These are phyloP conservation scores for Globisporangium recalcitrans DNA, from an alignment of 352 stramenopile genomes.

Conservation along the genomic window DNA sequence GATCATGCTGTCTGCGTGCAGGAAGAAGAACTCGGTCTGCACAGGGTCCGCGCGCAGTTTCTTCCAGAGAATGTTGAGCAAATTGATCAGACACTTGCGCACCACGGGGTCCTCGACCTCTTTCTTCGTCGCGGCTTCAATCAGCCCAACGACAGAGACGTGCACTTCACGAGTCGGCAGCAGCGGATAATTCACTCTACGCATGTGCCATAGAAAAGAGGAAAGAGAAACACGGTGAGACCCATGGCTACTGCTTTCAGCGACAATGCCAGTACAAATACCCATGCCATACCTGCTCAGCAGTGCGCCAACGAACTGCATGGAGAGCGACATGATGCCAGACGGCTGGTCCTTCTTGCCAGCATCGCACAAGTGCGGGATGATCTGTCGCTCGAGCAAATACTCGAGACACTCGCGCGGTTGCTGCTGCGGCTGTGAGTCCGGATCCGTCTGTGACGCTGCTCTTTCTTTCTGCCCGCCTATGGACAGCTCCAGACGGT, in stretches of 20 bases:
- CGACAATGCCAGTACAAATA: not conserved
- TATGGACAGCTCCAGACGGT: constrained; percentile 59
- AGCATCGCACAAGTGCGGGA: constrained; percentile 73
- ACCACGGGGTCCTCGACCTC: constrained; percentile 82
- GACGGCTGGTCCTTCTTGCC: constrained; percentile 61
- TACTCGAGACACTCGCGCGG: constrained; percentile 79
- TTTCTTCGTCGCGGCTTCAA: constrained; percentile 69
- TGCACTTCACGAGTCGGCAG: constrained; percentile 77
- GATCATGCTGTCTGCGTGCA: constrained; percentile 58
- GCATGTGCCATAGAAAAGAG: not conserved
- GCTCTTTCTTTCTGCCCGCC: constrained; percentile 21
- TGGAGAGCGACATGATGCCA: constrained; percentile 80
- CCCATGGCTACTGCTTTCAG: not conserved
- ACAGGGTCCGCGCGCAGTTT: constrained; percentile 79
- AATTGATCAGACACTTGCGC: constrained; percentile 75
- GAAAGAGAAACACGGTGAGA: not conserved
- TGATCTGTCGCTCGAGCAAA: constrained; percentile 77
- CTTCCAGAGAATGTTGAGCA: constrained; percentile 84
- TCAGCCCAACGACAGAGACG: constrained; percentile 74
- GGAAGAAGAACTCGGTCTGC: constrained; percentile 87
- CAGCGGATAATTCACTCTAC: constrained; percentile 75
- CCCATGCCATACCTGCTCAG: constrained; percentile 37
- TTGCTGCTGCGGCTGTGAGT: constrained; percentile 25
- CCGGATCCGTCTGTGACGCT: constrained; percentile 16
- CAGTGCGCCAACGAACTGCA: constrained; percentile 79